Evolutionary conservation across 2,329 filamentous ascomycete genomes (phyloP).

Genomic region (Calonectria montana): DNA sequence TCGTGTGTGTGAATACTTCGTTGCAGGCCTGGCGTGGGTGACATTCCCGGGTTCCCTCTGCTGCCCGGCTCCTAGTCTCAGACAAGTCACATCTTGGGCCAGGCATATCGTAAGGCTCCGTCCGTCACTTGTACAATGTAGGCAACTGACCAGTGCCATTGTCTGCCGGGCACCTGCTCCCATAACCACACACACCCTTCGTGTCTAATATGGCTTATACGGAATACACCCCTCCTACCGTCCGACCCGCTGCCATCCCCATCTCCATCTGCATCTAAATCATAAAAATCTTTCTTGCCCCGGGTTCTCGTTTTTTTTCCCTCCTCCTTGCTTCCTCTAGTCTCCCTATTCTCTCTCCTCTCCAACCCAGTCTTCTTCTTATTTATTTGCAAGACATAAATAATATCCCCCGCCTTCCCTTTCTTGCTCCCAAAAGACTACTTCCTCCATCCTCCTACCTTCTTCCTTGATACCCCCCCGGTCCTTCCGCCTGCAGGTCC

Average conservation of each 20-base stretch:
- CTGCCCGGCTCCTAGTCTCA: not conserved
- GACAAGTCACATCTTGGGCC: not conserved
- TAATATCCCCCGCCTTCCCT: not conserved
- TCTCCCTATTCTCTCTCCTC: not conserved
- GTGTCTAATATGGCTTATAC: not conserved
- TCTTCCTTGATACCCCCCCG: not conserved
- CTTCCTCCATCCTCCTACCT: not conserved
- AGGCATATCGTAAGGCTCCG: not conserved
- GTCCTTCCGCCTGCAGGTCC: not conserved
- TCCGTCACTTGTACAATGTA: not conserved
- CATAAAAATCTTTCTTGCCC: not conserved
- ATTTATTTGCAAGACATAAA: not conserved
- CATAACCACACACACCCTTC: not conserved
- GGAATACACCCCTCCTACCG: not conserved
- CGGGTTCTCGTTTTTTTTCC: not conserved
- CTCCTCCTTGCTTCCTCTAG: not conserved
- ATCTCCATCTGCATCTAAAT: slow-evolving; percentile 6
- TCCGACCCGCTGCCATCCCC: not conserved
- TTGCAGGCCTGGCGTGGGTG: not conserved
- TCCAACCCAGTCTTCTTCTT: not conserved
- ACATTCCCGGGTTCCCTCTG: not conserved
- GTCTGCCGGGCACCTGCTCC: not conserved
- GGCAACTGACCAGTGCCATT: not conserved
- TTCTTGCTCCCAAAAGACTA: not conserved
- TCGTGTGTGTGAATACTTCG: slow-evolving; percentile 8